A percentile compares a stretch with the other conserved stretches of the same genome.
These are phyloP conservation scores for Geotrichum candidum DNA, from an alignment of 1,139 yeast genomes.

Conservation along the genomic window DNA sequence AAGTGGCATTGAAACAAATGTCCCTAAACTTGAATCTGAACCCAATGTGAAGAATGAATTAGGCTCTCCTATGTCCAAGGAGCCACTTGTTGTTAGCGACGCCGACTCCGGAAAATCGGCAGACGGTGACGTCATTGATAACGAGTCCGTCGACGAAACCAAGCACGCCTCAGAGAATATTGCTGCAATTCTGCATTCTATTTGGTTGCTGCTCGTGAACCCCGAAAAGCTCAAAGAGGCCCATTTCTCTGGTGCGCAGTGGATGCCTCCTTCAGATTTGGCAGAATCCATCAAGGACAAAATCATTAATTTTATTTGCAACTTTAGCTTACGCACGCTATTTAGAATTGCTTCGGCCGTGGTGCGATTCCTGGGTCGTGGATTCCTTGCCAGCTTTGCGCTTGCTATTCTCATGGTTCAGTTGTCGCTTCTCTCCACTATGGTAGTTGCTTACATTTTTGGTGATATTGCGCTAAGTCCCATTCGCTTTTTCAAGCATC, in stretches of 20 bases:
- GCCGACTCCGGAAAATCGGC: background rate
- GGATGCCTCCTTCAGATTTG: slow-evolving; percentile 28
- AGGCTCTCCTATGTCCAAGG: background rate
- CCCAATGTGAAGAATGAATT: background rate
- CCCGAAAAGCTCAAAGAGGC: slow-evolving; percentile 11
- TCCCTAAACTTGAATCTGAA: background rate
- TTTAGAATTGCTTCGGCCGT: background rate
- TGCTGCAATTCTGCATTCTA: slow-evolving; percentile 12
- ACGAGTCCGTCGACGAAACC: background rate
- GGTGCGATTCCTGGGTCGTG: slow-evolving; percentile 1
- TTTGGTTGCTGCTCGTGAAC: slow-evolving; percentile 17
- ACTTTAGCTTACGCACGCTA: background rate
- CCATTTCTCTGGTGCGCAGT: slow-evolving; percentile 7
- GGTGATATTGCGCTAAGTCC: slow-evolving; percentile 25
- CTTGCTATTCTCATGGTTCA: slow-evolving; percentile 25
- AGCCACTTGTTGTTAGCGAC: background rate
- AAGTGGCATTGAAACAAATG: background rate
- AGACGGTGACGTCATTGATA: background rate
- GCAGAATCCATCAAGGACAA: slow-evolving; percentile 20
- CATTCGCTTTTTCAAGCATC: background rate
- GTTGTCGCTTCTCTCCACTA: slow-evolving; percentile 25
- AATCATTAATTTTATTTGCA: slow-evolving; percentile 1
- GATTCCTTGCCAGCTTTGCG: slow-evolving; percentile 21
- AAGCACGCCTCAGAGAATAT: background rate
- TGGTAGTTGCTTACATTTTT: slow-evolving; percentile 28